Base-by-base conservation (phyloP, 2,329 filamentous ascomycete genomes). In the Elsinoe batatas region DNA sequence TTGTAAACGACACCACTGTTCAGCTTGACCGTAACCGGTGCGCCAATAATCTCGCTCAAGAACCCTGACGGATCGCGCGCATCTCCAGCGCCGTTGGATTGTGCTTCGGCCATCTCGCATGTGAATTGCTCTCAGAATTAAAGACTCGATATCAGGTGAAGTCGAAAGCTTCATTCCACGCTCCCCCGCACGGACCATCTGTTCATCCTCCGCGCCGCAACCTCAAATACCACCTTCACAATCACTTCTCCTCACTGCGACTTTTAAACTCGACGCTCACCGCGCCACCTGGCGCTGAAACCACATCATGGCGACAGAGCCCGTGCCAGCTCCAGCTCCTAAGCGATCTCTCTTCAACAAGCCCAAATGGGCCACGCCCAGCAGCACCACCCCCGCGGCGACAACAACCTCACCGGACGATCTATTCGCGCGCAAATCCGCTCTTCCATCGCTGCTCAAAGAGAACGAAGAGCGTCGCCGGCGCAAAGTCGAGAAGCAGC, bases 1-100 rank as follows among this genome's bases (percentile, higher is more conserved):
- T 93, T 96, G 79, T 96, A 98, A 60, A 97, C 84, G 58, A 96
- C 90, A 55, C 93, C 93, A n/a, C 91, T 96, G 75, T 98, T 98
- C 64, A 98, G 80, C 76, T 97, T 97, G 62, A 98, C 91, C 1
- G 89, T 94, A 62, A 98, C 93, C 36, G 89, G 83, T 61, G 89
- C 88, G 59, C 91, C 91, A 67, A 95, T 95, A 68, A 98, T 95
- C 68, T 95, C 89, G 71, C 87, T 84, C 58, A 98, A 78, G 71
- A 98, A 98, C 62, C 87, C 84, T 11, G 91, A 95, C 3, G 93
- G 93, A 71, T 98, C 93, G 71, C 89, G 91, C 60, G 88, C 87
- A 71, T 93, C 88, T 58, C 72, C 73, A 60, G 78, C 77, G 59
- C 81, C 82, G 76, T 91, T 91, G 13, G 59, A 44, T 35, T 49